Evolutionary conservation across 768 basidiomycete genomes (phyloP), one percentile per base, ranked within the genome.

Genomic region (Kockovaella imperatae): DNA sequence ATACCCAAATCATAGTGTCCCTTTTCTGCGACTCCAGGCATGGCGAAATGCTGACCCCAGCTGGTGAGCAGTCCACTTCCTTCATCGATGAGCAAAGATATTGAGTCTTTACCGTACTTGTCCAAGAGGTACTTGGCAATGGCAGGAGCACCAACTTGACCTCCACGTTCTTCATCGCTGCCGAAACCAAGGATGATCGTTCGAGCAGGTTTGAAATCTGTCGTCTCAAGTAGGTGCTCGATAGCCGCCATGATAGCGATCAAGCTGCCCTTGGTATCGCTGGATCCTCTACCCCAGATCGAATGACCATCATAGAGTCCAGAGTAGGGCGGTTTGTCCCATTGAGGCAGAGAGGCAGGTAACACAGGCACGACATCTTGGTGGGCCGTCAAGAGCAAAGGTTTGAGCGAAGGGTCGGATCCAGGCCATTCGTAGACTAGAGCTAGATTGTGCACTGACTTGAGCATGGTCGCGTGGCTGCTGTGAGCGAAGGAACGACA

Each of bases 81-180:
- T 74, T 95, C 90, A 62, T 93, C 89, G 35, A 95, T 76, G 38
- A 95, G 71, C 63, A 93, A 75, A 0, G 84, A 80, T 64, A 87
- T 81, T 2, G 79, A 78, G 59, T 87, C 71, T 53, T 79, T 69
- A 29, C 89, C 89, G 62, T 85, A 91, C 10, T 74, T 76, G 3
- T 75, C 58, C 35, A 80, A 67, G 23, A 95, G 66, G 35, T 74
- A 70, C 6, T 65, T 40, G 2, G 68, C 71, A 21, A 81, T 72
- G 2, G 66, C 56, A 0, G 53, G 49, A 0, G 80, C 80, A 10
- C 62, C 65, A 18, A 61, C 55, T 42, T 57, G 56, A 20, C 69
- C 67, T 41, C 67, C 64, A 48, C 78, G 73, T 70, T 87, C 85
- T 63, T 87, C 86, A 56, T 87, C 86, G 53, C 84, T 86, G 1